Percentiles rank a stretch among this genome's conserved stretches.
Conservation (phyloP, 148 eudicot genomes). For the Rhododendron henanense region DNA sequence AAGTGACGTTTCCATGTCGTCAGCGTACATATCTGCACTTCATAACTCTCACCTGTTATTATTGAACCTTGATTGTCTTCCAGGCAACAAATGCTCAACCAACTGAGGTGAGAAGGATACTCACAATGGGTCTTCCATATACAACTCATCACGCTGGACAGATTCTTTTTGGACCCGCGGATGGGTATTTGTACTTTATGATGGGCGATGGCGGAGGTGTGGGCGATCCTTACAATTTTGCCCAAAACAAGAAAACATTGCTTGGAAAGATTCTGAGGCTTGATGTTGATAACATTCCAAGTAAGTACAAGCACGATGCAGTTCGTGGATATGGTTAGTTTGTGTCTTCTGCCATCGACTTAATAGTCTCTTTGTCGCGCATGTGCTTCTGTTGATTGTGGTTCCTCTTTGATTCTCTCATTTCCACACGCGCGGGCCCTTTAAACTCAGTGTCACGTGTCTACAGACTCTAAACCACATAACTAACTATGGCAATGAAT, state of each 20-base stretch:
- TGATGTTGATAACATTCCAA: constrained; percentile 55
- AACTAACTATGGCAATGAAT: neutral
- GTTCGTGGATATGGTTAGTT: neutral
- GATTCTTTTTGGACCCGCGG: constrained; percentile 69
- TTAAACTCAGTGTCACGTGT: neutral
- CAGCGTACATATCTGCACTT: too few relatives aligned
- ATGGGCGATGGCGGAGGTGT: constrained; percentile 85
- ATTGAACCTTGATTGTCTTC: neutral
- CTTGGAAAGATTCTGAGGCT: constrained; percentile 91
- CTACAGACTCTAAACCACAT: neutral
- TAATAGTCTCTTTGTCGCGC: neutral
- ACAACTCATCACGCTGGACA: constrained; percentile 85
- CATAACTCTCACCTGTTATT: neutral
- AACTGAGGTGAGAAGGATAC: constrained; percentile 73
- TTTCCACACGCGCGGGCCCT: neutral
- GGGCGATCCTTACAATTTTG: constrained; percentile 80
- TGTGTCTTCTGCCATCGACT: neutral
- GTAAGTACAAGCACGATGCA: constrained; percentile 38
- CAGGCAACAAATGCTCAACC: constrained; percentile 67
- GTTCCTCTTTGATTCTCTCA: neutral
- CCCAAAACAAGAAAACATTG: constrained; percentile 82
- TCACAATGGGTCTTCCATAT: constrained; percentile 86
- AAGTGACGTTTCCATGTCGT: neutral
- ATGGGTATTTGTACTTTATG: constrained; percentile 80
- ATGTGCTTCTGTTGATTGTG: neutral